Evolutionary conservation across 306 rosid species (phyloP).

Genomic region (Dalbergia cochinchinensis): DNA sequence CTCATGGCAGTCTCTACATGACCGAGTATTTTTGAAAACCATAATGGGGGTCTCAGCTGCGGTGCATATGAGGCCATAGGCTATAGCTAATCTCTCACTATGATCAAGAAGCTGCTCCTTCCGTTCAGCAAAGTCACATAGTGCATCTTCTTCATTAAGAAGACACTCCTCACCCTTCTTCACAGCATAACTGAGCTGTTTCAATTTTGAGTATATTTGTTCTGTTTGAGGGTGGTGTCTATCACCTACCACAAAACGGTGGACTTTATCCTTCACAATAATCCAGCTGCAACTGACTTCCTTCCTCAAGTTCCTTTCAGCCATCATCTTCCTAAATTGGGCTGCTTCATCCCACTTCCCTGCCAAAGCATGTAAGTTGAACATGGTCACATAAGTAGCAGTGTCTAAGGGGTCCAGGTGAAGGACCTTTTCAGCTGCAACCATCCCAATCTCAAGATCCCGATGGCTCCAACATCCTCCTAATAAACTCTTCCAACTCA

Average conservation of each 20-base stretch:
- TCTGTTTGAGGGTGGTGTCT: conserved; percentile 68
- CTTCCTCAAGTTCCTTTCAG: conserved; percentile 59
- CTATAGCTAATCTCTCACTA: conserved; percentile 72
- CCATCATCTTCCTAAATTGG: conserved; percentile 61
- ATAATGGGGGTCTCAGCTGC: conserved; percentile 52
- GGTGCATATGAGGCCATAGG: conserved; percentile 62
- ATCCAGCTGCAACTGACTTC: conserved; percentile 71
- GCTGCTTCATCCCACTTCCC: conserved; percentile 74
- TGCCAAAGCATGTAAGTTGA: conserved; percentile 58
- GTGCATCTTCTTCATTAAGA: conserved; percentile 56
- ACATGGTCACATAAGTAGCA: conserved; percentile 64
- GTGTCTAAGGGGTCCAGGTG: conserved; percentile 59
- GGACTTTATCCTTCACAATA: conserved; percentile 57
- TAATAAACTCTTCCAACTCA: conserved; percentile 72
- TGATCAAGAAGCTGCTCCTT: conserved; percentile 64
- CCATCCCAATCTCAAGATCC: conserved; percentile 60
- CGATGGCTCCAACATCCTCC: conserved; percentile 72
- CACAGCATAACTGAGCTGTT: conserved; percentile 49
- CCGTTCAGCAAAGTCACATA: conserved; percentile 52
- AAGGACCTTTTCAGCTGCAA: conserved; percentile 60
- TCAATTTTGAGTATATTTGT: conserved; percentile 58
- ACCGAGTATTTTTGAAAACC: conserved; percentile 63
- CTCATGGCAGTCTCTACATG: conserved; percentile 72
- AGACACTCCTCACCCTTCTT: conserved; percentile 43
- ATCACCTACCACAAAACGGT: conserved; percentile 67